A percentile compares a stretch with the other conserved stretches of the same genome.
Conservation (phyloP, 495 filamentous ascomycete genomes). For the Alectoria sarmentosa region DNA sequence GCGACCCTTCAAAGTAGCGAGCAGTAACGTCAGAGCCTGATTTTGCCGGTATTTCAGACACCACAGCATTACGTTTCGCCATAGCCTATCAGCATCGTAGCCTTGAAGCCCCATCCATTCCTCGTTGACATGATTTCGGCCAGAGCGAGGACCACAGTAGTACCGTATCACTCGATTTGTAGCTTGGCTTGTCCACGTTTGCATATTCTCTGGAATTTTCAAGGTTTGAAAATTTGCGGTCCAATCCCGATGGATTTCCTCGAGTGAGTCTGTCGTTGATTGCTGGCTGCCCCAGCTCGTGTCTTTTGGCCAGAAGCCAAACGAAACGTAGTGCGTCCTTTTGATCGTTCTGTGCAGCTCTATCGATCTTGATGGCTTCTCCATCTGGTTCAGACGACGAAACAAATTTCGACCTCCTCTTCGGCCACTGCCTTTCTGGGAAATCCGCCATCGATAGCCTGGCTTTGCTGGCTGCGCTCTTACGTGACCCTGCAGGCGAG, state of each 20-base stretch:
- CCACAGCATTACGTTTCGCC: conserved; percentile 48
- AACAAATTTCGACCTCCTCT: not conserved
- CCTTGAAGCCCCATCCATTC: not conserved
- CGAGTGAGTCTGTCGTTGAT: not conserved
- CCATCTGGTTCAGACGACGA: not conserved
- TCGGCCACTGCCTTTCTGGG: not conserved
- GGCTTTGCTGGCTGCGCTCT: not conserved
- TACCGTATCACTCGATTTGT: not conserved
- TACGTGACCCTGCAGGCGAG: not conserved
- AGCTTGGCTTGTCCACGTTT: not conserved
- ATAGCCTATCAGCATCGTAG: conserved; percentile 25
- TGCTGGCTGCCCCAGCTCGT: not conserved
- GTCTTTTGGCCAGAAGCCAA: not conserved
- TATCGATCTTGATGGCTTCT: not conserved
- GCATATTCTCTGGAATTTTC: not conserved
- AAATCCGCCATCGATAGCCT: not conserved
- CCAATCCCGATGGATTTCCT: not conserved
- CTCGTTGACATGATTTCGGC: not conserved
- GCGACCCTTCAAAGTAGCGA: conserved; percentile 37
- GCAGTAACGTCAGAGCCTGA: conserved; percentile 41
- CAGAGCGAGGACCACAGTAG: not conserved
- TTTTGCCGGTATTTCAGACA: conserved; percentile 42
- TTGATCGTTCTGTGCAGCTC: not conserved
- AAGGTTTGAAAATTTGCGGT: not conserved
- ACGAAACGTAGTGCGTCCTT: not conserved